phyloP scores from a whole-genome alignment of 441 rosid species.

The Gossypium aridum region DNA sequence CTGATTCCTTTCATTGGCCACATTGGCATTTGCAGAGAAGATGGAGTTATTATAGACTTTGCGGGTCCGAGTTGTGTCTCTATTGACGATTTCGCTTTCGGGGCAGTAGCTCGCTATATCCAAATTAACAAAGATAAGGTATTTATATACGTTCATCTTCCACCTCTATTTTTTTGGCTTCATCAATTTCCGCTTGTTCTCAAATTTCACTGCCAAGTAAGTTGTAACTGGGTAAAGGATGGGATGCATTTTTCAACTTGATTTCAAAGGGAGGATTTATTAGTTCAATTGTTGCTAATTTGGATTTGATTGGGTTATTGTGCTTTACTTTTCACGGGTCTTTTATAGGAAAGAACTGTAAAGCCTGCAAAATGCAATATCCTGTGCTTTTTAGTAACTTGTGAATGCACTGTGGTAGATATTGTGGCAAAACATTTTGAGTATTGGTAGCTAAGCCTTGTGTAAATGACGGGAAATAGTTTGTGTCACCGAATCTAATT shows the following conservation, averaged over 20 bases:
- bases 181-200: neutral
- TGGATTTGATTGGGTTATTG: neutral
- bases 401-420: neutral
- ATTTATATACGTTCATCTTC: slow-evolving; percentile 6
- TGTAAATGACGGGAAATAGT: neutral
- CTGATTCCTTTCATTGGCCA: slow-evolving; percentile 65
- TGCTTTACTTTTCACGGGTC: neutral
- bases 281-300: neutral
- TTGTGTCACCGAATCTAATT: neutral
- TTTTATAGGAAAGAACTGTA: neutral
- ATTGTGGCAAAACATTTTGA: neutral
- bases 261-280: neutral
- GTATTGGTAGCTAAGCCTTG: neutral
- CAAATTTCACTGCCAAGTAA: neutral
- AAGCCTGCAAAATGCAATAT: neutral
- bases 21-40: slow-evolving; percentile 65
- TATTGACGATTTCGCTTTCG: slow-evolving; percentile 59
- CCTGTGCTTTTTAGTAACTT: neutral
- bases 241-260: neutral
- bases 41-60: slow-evolving; percentile 65
- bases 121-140: slow-evolving; percentile 32
- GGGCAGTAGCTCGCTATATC: slow-evolving; percentile 53
- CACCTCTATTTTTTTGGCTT: neutral
- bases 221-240: neutral
- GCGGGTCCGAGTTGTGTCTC: slow-evolving; percentile 71